A percentile compares a stretch with the other conserved stretches of the same genome.
These are phyloP conservation scores for Eragrostis curvula DNA, from an alignment of 176 grass and related monocot species.

Conservation along the genomic window DNA sequence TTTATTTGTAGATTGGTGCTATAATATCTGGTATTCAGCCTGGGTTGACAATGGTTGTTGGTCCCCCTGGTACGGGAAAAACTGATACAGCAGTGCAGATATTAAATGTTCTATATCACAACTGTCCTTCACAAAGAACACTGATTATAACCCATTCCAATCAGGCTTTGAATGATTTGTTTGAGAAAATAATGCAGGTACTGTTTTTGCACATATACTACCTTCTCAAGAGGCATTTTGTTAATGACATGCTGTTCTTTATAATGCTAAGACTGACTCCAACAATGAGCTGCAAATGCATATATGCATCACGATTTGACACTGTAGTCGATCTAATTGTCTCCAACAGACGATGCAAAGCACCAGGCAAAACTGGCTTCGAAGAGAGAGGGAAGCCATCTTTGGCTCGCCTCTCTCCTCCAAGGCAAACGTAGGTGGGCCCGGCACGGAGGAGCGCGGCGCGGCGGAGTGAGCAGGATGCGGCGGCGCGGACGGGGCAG, in stretches of 20 bases:
- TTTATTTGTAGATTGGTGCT: conserved; percentile 77
- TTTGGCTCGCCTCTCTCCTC: too few species aligned
- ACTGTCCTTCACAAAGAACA: conserved; percentile 97
- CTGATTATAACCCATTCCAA: conserved; percentile 99
- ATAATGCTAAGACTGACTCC: too few species aligned
- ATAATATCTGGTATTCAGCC: conserved; percentile 97
- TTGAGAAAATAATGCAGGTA: conserved; percentile 99
- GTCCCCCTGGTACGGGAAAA: conserved; percentile 98
- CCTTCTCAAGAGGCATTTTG: neutral
- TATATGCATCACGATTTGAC: too few species aligned
- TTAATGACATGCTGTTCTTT: conserved; percentile 20
- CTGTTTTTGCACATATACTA: conserved; percentile 6
- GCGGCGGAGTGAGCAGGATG: too few species aligned
- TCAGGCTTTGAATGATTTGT: conserved; percentile 98
- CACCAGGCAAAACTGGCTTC: too few species aligned
- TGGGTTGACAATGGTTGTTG: conserved; percentile 99
- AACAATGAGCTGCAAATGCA: too few species aligned
- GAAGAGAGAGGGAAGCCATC: too few species aligned
- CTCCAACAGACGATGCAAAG: too few species aligned
- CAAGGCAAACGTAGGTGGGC: too few species aligned
- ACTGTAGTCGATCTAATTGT: too few species aligned
- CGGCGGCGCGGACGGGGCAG: too few species aligned
- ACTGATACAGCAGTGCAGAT: conserved; percentile 99
- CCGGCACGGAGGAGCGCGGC: too few species aligned
- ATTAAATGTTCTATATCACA: conserved; percentile 99